Base-by-base conservation (phyloP, 768 basidiomycete genomes). In the Sarcodon sp. region DNA sequence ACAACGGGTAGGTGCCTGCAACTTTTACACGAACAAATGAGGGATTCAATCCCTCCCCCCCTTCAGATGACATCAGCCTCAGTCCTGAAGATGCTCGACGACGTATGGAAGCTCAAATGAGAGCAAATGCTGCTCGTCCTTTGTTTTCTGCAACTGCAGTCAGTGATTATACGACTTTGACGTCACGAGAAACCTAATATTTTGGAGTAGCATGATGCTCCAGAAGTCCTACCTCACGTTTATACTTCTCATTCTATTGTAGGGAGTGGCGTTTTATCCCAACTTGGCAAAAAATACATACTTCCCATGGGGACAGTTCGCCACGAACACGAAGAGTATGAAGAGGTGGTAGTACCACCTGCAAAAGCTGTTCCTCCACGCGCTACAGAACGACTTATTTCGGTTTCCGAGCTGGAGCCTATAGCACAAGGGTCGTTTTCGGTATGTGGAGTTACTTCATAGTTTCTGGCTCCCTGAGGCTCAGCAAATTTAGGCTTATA, bases 301-400 rank as follows among this genome's bases (percentile, higher is more conserved):
- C 64, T 98, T 44, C 96, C 96, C 0, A 51, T 87, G 1, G 96
- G 90, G 1, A 97, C 93, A 2, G 70, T 71, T 15, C 71, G 87
- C 27, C 64, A 74, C 12, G 69, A 75, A 45, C 59, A 74, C 39
- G 86, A 92, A 59, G 76, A 81, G 41, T 89, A 81, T 57, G 87
- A 94, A 62, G 93, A 97, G 69, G 86, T 96, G 13, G 72, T 79
- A 18, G 72, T 98, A 34, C 96, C 96, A 6, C 92, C 94, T 10
- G 76, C 90, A 0, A 81, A 68, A 53, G 69, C 78, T 2, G 72
- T 94, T 0, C 91, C 92, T 8, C 82, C 83, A 7, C 78, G 77
- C 45, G 57, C 61, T 4, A 69, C 71, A 4, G 96, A 98, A 61
- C 74, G 79, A 32, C 74, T 86, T 2, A 73, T 96, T 34, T 63